Conservation (phyloP, 306 rosid genomes). For the Casuarina cunninghamiana region DNA sequence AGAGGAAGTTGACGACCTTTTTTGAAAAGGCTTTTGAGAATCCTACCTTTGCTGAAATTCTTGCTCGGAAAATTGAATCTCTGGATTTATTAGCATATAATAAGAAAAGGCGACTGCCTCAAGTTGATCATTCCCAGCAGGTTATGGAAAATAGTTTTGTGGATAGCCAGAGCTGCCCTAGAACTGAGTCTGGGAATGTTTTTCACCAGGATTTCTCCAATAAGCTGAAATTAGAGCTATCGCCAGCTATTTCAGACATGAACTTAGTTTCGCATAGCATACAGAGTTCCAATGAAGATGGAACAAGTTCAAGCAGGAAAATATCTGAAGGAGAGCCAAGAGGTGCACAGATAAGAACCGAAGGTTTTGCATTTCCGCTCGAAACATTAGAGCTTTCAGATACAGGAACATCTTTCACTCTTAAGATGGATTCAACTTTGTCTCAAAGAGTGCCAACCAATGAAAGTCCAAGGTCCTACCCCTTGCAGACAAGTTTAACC, state of each 20-base stretch:
- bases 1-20: constrained; percentile 48
- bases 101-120: constrained; percentile 91
- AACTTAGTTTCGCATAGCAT: constrained; percentile 84
- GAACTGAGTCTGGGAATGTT: constrained; percentile 66
- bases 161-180: constrained; percentile 65
- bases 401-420: constrained; percentile 82
- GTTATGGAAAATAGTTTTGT: constrained; percentile 54
- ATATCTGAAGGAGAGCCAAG: constrained; percentile 56
- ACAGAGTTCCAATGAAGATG: constrained; percentile 84
- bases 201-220: constrained; percentile 80
- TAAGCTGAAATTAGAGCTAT: constrained; percentile 79
- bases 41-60: constrained; percentile 63
- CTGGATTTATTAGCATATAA: constrained; percentile 75
- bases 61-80: constrained; percentile 69
- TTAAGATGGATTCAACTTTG: constrained; percentile 70
- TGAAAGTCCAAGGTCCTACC: constrained; percentile 52
- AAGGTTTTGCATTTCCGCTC: constrained; percentile 49
- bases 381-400: constrained; percentile 88
- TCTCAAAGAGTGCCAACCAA: constrained; percentile 39
- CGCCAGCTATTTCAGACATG: constrained; percentile 80
- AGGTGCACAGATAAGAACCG: constrained; percentile 51
- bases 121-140: constrained; percentile 46
- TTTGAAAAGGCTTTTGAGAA: constrained; percentile 71
- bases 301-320: constrained; percentile 56
- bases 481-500: constrained; percentile 55